These are phyloP conservation scores for Haplosporangium gracile DNA, from an alignment of 192 early-diverging fungal species.

Conservation along the genomic window DNA sequence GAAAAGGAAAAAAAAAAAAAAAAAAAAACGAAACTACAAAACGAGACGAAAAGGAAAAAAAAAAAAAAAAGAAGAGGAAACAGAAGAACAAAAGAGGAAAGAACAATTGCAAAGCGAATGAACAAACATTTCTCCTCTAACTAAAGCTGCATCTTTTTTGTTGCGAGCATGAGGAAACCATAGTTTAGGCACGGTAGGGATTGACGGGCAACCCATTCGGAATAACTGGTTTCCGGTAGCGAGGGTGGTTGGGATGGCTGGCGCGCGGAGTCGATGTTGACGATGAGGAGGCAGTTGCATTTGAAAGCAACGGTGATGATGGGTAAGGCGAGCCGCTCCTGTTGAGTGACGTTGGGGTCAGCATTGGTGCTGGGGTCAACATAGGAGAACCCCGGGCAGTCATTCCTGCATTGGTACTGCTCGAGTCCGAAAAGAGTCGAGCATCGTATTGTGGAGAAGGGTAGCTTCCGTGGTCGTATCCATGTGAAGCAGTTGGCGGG, in stretches of 20 bases:
- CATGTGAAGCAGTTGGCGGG: background rate
- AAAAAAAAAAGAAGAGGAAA: background rate
- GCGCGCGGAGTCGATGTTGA: background rate
- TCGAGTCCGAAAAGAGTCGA: conserved; percentile 1
- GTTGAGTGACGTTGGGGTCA: conserved; percentile 33
- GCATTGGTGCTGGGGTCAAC: conserved; percentile 42
- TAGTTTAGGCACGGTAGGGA: conserved; percentile 8
- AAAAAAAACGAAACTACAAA: background rate
- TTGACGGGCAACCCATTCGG: conserved; percentile 22
- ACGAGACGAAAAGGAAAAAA: background rate
- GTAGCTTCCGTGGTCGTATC: conserved; percentile 18
- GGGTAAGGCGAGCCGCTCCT: conserved; percentile 19
- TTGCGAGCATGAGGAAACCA: background rate
- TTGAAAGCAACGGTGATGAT: conserved; percentile 22
- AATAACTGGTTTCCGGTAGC: background rate
- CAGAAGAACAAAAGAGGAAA: background rate
- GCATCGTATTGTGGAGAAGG: conserved; percentile 12
- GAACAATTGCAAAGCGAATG: too few relatives aligned
- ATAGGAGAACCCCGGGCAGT: conserved; percentile 36
- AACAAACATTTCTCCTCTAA: too few relatives aligned
- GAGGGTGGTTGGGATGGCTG: conserved; percentile 22
- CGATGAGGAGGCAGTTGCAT: conserved; percentile 1
- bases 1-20: background rate
- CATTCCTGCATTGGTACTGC: conserved; percentile 19
- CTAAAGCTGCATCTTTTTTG: background rate